Conservation (phyloP, 257 asterid genomes). For the Paraleonurus japonicus region DNA sequence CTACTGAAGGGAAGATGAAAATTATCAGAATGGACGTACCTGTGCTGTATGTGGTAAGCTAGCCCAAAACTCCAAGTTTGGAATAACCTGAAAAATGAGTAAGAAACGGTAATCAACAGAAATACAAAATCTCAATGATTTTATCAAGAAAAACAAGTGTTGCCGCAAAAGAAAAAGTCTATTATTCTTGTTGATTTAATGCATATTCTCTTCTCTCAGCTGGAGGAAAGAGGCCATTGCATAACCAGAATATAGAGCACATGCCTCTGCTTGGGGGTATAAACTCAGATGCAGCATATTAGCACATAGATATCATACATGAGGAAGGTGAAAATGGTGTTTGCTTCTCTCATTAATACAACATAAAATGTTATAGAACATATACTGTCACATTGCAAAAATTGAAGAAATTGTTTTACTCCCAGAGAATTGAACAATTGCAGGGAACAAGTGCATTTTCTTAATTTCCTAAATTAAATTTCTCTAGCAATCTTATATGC, state of each 20-base stretch:
- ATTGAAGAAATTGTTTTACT: neutral
- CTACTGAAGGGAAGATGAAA: neutral
- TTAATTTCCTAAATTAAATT: neutral
- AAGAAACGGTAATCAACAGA: slow-evolving; percentile 22
- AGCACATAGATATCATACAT: neutral
- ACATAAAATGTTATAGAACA: neutral
- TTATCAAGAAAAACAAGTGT: slow-evolving; percentile 12
- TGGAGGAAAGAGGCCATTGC: neutral
- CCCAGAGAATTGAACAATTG: neutral
- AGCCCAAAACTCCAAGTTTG: slow-evolving; percentile 92
- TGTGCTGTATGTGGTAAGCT: slow-evolving; percentile 76
- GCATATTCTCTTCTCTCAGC: neutral
- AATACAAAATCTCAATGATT: neutral
- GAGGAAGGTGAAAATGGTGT: neutral
- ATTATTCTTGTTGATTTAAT: neutral
- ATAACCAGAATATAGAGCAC: neutral
- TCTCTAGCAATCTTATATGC: neutral
- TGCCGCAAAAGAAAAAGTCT: neutral
- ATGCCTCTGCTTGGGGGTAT: neutral
- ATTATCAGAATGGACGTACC: slow-evolving; percentile 39
- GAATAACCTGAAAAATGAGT: slow-evolving; percentile 61
- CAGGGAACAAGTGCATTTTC: neutral
- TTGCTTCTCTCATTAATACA: neutral
- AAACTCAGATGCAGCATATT: neutral
- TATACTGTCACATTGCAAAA: neutral